A percentile compares a stretch with the other conserved stretches of the same genome.
Conservation (phyloP, 1,284 basidiomycete genomes). For the Porodaedalea pini region DNA sequence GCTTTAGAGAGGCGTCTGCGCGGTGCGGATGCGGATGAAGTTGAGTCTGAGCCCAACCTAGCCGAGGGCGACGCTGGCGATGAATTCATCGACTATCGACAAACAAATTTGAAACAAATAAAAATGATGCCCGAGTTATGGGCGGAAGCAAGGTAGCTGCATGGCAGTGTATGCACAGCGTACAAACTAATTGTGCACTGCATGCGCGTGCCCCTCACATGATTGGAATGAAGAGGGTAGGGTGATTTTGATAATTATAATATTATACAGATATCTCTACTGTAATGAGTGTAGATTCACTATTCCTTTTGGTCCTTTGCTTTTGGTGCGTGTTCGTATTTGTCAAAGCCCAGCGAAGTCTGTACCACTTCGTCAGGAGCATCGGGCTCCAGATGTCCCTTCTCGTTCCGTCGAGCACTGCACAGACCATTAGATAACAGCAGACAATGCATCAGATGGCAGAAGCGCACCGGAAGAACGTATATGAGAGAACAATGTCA, state of each 20-base stretch:
- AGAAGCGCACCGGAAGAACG: conserved; percentile 83
- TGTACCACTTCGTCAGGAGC: conserved; percentile 76
- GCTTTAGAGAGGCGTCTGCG: background rate
- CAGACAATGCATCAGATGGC: conserved; percentile 2
- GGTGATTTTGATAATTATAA: conserved; percentile 1
- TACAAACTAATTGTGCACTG: background rate
- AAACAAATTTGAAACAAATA: background rate
- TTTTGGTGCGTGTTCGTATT: conserved; percentile 46
- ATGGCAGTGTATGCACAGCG: background rate
- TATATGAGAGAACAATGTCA: conserved; percentile 93
- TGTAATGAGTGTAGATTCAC: too few relatives aligned
- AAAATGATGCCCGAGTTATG: background rate
- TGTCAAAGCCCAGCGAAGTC: conserved; percentile 71
- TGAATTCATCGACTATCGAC: background rate
- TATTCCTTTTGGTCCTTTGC: conserved; percentile 27
- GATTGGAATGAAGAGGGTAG: background rate
- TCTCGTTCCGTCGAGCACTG: conserved; percentile 76
- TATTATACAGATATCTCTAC: background rate
- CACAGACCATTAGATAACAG: conserved; percentile 7
- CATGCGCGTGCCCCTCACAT: background rate
- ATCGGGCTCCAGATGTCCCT: conserved; percentile 83
- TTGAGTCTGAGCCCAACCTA: conserved; percentile 5
- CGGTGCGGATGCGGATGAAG: background rate
- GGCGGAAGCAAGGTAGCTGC: background rate
- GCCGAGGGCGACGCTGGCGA: background rate